Base-by-base conservation (phyloP, 148 eudicot species). In the Linanthus parryae region DNA sequence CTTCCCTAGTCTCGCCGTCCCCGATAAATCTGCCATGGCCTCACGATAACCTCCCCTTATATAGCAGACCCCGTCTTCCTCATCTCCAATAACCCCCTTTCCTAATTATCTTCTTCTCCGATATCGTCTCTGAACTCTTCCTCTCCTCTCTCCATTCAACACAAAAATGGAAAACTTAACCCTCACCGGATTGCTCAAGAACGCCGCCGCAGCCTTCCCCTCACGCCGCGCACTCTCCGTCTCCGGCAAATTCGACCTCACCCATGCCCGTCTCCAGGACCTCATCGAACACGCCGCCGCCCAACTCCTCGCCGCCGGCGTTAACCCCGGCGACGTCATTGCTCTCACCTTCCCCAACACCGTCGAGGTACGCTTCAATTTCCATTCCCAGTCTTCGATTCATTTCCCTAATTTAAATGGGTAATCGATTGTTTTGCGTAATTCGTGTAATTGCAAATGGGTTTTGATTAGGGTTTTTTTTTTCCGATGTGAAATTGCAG, bases 321-420 rank as follows among this genome's bases (percentile, higher is more conserved):
- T 91, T 38, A 48, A 38, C 18, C 81, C 94, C 25, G 83, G 89
- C 49, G 87, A 83, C 14, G 94, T 83, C 34, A 81, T 91, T 39
- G 98, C 98, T n/a, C 87, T 91, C 56, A 83, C 95, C 53, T 91
- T 86, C 56, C 90, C 94, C 28, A 91, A 86, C 64, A 76, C 89
- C 59, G 58, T 91, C 30, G 98, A 91, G 94, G 98, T 86, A n/a
- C n/a, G n/a, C n/a, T n/a, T n/a, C n/a, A n/a, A n/a, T n/a, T n/a
- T n/a, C n/a, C n/a, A n/a, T n/a, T n/a, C n/a, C n/a, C n/a, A n/a
- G n/a, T n/a, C n/a, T 19, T 31, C 21, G 15, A 9, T 11, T 42
- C 17, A 3, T 11, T 15, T 18, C 1, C 12, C 8, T 2, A 7
- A 1, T 37, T 68, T 68, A n/a, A 1, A 23, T 51, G 0, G 1